Conservation (phyloP, 1,139 yeast genomes). For the Suhomyces kunorum region DNA sequence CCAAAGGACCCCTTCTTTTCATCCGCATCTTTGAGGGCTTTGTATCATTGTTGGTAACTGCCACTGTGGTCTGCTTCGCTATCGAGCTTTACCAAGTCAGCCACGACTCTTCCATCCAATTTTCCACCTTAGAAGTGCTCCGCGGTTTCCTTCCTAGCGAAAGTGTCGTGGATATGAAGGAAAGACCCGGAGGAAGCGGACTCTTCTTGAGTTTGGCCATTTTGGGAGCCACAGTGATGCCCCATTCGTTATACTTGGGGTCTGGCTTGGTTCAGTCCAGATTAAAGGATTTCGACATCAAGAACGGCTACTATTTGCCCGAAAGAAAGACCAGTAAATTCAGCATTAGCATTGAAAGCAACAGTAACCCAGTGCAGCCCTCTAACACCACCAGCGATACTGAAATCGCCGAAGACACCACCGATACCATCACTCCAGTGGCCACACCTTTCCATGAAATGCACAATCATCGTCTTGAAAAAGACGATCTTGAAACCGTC, state of each 20-base stretch:
- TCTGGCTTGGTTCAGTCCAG: slow-evolving; percentile 93
- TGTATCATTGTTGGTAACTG: slow-evolving; percentile 73
- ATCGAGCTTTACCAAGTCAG: slow-evolving; percentile 72
- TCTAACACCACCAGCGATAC: not conserved
- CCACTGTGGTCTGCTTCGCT: slow-evolving; percentile 83
- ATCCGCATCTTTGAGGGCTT: slow-evolving; percentile 81
- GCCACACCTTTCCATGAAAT: slow-evolving; percentile 15
- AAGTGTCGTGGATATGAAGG: slow-evolving; percentile 59
- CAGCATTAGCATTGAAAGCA: slow-evolving; percentile 6
- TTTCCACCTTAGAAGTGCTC: slow-evolving; percentile 55
- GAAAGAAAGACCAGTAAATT: slow-evolving; percentile 5
- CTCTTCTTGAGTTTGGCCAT: slow-evolving; percentile 85
- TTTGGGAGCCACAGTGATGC: slow-evolving; percentile 97
- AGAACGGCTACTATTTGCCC: slow-evolving; percentile 54
- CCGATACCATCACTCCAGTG: slow-evolving; percentile 14
- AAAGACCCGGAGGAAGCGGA: slow-evolving; percentile 60
- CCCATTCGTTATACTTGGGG: slow-evolving; percentile 89
- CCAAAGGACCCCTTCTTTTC: slow-evolving; percentile 78
- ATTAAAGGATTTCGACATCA: slow-evolving; percentile 74
- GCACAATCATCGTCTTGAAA: slow-evolving; percentile 15
- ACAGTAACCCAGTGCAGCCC: slow-evolving; percentile 4
- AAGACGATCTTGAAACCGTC: slow-evolving; percentile 16
- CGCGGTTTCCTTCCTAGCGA: slow-evolving; percentile 79
- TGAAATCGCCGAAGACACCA: slow-evolving; percentile 6
- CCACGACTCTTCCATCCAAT: slow-evolving; percentile 51